Evolutionary conservation across 352 stramenopile species (phyloP), one percentile per base, ranked within the genome.

Genomic region (Globisporangium okanoganense): DNA sequence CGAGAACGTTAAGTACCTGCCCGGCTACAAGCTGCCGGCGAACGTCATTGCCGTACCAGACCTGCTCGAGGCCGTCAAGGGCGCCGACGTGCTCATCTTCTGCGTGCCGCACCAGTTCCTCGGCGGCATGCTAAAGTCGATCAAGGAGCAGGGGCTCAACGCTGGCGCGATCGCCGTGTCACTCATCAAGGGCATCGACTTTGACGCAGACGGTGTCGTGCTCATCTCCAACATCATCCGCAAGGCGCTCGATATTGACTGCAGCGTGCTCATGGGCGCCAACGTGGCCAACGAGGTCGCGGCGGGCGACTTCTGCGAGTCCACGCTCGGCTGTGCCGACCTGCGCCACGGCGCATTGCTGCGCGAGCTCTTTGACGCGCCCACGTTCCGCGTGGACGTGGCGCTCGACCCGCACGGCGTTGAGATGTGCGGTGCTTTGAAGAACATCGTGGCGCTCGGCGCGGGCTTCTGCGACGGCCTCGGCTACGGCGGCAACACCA

Each of bases 221-320:
- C 69, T 97, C 7, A 92, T 96, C 65, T 96, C 88, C 8, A 73
- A 96, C 65, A 88, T 96, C 38, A 96, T 97, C 63, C 83, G 84
- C 55, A 78, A 95, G 51, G 82, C 82, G 7, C 70, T 97, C 22
- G 73, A 90, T 69, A 85, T 93, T 47, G 85, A 95, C 67, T 93
- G 85, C 70, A 92, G 82, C 53, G 96, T 99, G 18, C 72, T 99
- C 22, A 99, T 99, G 95, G 97, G 97, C 40, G 97, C 97, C 8
- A 99, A 99, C 79, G 94, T 99, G 9, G 97, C 97, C 4, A 96
- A 97, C 70, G 96, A 99, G 78, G 92, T 99, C 24, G 97, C 97
- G 0, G 79, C 80, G 22, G 94, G 91, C 33, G 88, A 98, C 71
- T 98, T 99, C 67, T 98, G 92, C 67, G 96, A 99, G 78, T 97